A percentile compares a stretch with the other conserved stretches of the same genome.
phyloP scores from a whole-genome alignment of 768 basidiomycete genomes.

The Kwoniella sp. region DNA sequence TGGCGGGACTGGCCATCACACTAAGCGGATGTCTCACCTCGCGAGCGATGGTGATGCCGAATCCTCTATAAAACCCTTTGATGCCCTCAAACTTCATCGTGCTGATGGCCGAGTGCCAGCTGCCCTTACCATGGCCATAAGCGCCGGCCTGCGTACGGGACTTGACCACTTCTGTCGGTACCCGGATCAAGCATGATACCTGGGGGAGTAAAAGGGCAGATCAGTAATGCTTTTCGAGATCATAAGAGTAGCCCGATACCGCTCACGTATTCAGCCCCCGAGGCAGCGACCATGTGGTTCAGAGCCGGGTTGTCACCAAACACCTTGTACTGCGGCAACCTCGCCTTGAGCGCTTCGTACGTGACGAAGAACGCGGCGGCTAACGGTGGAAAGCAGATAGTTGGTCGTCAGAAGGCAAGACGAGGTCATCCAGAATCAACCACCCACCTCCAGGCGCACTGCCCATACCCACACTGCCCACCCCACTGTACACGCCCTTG shows the following conservation, averaged over 20 bases:
- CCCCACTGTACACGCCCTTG: conserved; percentile 81
- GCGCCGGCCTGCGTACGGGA: conserved; percentile 82
- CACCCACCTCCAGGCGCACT: conserved; percentile 85
- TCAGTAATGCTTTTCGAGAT: not conserved
- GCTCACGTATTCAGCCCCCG: conserved; percentile 58
- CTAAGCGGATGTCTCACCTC: too few relatives aligned
- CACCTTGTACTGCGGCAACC: conserved; percentile 60
- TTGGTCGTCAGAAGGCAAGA: not conserved
- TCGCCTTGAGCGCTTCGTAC: conserved; percentile 80
- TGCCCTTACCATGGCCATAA: conserved; percentile 55
- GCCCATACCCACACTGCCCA: conserved; percentile 90
- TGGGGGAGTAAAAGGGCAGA: conserved; percentile 2
- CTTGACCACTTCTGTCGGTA: conserved; percentile 95
- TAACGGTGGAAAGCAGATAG: conserved; percentile 45
- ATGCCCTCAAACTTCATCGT: conserved; percentile 60
- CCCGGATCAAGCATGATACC: conserved; percentile 82
- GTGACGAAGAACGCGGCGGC: conserved; percentile 93
- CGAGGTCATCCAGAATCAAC: not conserved
- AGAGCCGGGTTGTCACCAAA: conserved; percentile 54
- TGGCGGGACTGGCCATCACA: conserved; percentile 11
- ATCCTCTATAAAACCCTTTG: conserved; percentile 81
- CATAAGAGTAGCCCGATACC: not conserved
- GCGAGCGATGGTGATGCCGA: conserved; percentile 69
- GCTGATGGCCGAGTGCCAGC: conserved; percentile 43
- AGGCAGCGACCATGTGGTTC: conserved; percentile 59